Evolutionary conservation across 805 yeast genomes (phyloP).

Genomic region (Teunomyces cretensis): DNA sequence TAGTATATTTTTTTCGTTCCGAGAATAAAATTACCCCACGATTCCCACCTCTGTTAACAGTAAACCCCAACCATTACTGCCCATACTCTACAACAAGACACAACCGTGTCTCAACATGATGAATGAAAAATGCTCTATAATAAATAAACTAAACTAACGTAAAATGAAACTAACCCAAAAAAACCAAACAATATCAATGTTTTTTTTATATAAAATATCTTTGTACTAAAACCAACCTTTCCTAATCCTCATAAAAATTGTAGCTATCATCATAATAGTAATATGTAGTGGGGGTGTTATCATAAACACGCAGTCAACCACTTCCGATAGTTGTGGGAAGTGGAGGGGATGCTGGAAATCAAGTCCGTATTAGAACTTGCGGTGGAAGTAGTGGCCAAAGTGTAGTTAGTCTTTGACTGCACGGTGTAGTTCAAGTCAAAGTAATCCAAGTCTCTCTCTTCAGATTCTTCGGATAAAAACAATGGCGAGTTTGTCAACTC

Average conservation of each 20-base stretch:
- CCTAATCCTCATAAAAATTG: slow-evolving; percentile 2
- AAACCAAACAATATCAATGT: slow-evolving; percentile 3
- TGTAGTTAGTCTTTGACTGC: slow-evolving; percentile 16
- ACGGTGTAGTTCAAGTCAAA: slow-evolving; percentile 37
- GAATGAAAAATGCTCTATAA: slow-evolving; percentile 7
- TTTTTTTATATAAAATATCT: background rate
- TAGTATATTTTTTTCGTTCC: background rate
- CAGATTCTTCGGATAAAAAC: slow-evolving; percentile 16
- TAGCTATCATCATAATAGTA: background rate
- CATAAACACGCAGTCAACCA: slow-evolving; percentile 37
- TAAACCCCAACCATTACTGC: background rate
- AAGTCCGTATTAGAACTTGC: slow-evolving; percentile 7
- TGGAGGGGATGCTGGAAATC: slow-evolving; percentile 20
- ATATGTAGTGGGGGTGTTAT: background rate
- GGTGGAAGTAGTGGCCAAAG: slow-evolving; percentile 11
- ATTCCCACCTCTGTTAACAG: slow-evolving; percentile 4
- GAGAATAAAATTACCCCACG: slow-evolving; percentile 5
- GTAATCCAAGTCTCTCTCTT: slow-evolving; percentile 23
- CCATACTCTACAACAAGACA: no score
- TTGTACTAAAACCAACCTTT: slow-evolving; percentile 3
- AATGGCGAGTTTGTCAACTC: slow-evolving; percentile 23
- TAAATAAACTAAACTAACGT: slow-evolving; percentile 1
- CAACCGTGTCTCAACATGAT: no score
- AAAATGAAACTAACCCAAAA: background rate
- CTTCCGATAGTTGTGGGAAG: slow-evolving; percentile 39